Conservation (phyloP, 805 yeast genomes). For the Candida broadrunensis region DNA sequence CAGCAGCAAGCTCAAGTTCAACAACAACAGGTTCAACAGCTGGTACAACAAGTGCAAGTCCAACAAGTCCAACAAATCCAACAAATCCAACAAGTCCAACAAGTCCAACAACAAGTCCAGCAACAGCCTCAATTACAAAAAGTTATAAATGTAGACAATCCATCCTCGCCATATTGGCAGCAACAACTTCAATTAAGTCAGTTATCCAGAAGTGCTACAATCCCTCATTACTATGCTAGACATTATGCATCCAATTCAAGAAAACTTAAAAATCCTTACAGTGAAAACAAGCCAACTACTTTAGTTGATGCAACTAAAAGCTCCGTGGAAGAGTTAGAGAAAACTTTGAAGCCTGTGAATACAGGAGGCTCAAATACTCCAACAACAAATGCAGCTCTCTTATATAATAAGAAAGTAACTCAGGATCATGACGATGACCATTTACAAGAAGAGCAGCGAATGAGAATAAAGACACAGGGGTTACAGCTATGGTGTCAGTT, state of each 20-base stretch:
- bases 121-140: slow-evolving; percentile 21
- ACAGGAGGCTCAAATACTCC: slow-evolving; percentile 27
- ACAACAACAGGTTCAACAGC: slow-evolving; percentile 22
- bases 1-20: slow-evolving; percentile 22
- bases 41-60: slow-evolving; percentile 20
- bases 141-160: slow-evolving; percentile 27
- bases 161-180: slow-evolving; percentile 62
- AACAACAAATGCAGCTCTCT: slow-evolving; percentile 35
- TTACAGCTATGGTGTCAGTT: slow-evolving; percentile 92
- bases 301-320: slow-evolving; percentile 42
- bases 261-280: slow-evolving; percentile 37
- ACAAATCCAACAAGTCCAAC: slow-evolving; percentile 12
- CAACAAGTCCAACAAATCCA: slow-evolving; percentile 16
- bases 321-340: slow-evolving; percentile 44
- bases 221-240: slow-evolving; percentile 81
- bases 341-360: slow-evolving; percentile 29
- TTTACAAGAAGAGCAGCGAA: slow-evolving; percentile 54
- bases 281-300: slow-evolving; percentile 33
- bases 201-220: slow-evolving; percentile 59
- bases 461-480: slow-evolving; percentile 55
- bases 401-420: slow-evolving; percentile 40
- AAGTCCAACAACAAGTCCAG: slow-evolving; percentile 16
- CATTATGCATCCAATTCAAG: slow-evolving; percentile 71
- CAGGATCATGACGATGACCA: slow-evolving; percentile 52
- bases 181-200: slow-evolving; percentile 75